Base-by-base conservation (phyloP, 2,329 filamentous ascomycete species). In the Venturiaceae sp. region DNA sequence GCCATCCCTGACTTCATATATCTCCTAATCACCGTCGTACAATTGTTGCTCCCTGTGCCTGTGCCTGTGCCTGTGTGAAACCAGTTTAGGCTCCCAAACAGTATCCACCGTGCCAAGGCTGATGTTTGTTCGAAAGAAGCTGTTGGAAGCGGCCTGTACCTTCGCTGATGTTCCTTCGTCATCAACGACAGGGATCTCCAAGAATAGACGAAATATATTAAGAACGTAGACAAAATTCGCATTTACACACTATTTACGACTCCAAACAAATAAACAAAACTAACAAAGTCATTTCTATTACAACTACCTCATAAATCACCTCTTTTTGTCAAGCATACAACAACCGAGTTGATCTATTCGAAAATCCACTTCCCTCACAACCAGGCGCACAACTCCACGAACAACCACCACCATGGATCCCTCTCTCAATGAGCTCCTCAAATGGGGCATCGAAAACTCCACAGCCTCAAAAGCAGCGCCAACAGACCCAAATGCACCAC, bases 371-470 rank as follows among this genome's bases (percentile, higher is more conserved):
- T 26, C 14, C 5, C 19, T 28, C 44, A 47, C 44, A 8, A 30
- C 19, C 44, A 19, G 19, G 11, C 41, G 3, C 16, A 21, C 37
- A 46, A 46, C 21, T 11, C 39, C 55, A 3, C 26, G 21, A 19
- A 33, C 23, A 32, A 13, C 37, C 13, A 46, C 16, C 37, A 34
- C 44, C 55, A 78, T 78, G 58, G 78, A 82, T 73, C 84, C 80
- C 71, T 78, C 80, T 64, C 80, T 92, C 69, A 91, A 89, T 75
- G 80, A 84, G 58, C 85, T 92, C 72, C 83, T 94, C 61, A 87
- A 88, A 80, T 94, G 89, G 89, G 80, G 85, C 66, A 79, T 87
- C 66, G 75, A 85, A 66, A 86, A 87, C 70, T 83, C 82, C 46
- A 73, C 74, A 37, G 70, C 73, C 58, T 69, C 75, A 32, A 68